Evolutionary conservation across 2,329 filamentous ascomycete genomes (phyloP).

Genomic region (Diaporthe destruens): DNA sequence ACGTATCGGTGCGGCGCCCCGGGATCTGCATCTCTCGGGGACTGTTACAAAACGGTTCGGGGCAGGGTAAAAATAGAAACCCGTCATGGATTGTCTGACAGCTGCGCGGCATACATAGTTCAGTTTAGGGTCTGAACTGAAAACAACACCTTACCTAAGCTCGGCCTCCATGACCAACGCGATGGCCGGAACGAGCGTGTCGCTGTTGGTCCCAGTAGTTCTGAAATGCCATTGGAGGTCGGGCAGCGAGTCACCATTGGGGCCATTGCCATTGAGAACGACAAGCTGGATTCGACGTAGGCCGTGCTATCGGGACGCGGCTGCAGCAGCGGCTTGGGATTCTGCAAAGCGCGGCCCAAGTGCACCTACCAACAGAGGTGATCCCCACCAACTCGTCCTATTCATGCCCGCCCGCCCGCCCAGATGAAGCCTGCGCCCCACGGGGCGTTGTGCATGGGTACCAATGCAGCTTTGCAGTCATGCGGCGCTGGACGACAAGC

Average conservation of each 20-base stretch:
- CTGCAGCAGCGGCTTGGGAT: not conserved
- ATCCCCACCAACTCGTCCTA: not conserved
- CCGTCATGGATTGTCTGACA: constrained; percentile 22
- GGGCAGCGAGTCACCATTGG: not conserved
- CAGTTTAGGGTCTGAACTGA: constrained; percentile 11
- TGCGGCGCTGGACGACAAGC: not conserved
- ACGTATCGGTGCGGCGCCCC: constrained; percentile 16
- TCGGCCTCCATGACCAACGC: not conserved
- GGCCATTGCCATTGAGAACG: too few relatives aligned
- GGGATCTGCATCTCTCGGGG: constrained; percentile 17
- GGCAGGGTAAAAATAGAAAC: constrained; percentile 31
- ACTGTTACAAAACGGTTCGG: constrained; percentile 22
- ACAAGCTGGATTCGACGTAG: not conserved
- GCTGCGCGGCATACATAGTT: constrained; percentile 1
- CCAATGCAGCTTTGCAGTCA: not conserved
- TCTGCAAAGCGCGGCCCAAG: not conserved
- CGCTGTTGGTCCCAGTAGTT: not conserved
- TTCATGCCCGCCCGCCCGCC: constrained; percentile 18
- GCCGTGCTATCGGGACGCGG: not conserved
- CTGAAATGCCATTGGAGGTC: not conserved
- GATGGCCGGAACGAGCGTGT: not conserved
- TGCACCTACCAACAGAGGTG: not conserved
- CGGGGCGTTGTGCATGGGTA: not conserved
- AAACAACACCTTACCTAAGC: constrained; percentile 14
- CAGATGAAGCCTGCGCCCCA: constrained; percentile 2